These are phyloP conservation scores for Kodamaea laetipori DNA, from an alignment of 805 yeast species.

Conservation along the genomic window DNA sequence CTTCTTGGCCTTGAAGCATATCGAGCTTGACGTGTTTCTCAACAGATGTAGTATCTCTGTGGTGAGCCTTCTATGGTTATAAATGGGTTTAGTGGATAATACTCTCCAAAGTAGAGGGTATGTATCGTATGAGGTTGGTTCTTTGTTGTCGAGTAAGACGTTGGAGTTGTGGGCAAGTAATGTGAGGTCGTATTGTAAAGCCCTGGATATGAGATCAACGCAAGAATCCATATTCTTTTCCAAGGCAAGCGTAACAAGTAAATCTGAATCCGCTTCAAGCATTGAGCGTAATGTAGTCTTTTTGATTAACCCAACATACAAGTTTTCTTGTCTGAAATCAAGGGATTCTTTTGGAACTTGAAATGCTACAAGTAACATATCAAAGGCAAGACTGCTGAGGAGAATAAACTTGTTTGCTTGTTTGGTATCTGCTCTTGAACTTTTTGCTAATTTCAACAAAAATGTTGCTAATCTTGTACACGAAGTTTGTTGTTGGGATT, in stretches of 20 bases:
- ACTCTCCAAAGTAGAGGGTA: conserved; percentile 36
- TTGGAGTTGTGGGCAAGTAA: conserved; percentile 29
- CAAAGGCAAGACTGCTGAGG: conserved; percentile 12
- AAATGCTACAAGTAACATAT: conserved; percentile 21
- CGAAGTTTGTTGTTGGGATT: conserved; percentile 54
- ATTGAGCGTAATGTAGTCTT: conserved; percentile 52
- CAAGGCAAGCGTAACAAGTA: conserved; percentile 27
- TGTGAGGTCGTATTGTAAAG: conserved; percentile 23
- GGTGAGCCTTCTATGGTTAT: conserved; percentile 17
- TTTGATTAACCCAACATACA: conserved; percentile 40
- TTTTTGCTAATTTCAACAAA: conserved; percentile 33
- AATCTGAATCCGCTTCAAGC: conserved; percentile 45
- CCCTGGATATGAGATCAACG: conserved; percentile 15
- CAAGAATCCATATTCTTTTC: conserved; percentile 10
- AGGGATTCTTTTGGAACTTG: conserved; percentile 16
- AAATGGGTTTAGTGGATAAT: conserved; percentile 19
- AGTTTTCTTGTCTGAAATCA: conserved; percentile 23
- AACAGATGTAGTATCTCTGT: conserved; percentile 18
- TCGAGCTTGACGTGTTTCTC: conserved; percentile 18
- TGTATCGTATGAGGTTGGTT: conserved; percentile 34
- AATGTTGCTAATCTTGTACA: conserved; percentile 53
- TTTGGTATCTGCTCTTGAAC: not conserved
- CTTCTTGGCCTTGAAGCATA: conserved; percentile 29
- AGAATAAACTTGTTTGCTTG: not conserved
- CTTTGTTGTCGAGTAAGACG: conserved; percentile 19